phyloP scores from a whole-genome alignment of 2,329 filamentous ascomycete genomes.

The Botryosphaeria dothidea region DNA sequence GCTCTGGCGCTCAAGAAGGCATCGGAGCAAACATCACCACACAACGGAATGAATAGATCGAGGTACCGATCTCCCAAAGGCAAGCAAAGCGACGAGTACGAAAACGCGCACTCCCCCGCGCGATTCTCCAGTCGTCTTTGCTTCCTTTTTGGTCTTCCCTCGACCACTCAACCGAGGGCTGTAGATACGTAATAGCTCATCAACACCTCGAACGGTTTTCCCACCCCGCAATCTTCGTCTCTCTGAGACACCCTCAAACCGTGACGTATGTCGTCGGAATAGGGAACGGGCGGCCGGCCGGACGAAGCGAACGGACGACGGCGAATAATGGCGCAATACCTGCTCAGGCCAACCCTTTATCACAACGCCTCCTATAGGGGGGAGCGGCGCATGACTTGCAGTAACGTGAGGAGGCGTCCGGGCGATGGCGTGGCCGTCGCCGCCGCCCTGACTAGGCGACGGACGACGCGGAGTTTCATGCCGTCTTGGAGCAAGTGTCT shows the following conservation, averaged over 20 bases:
- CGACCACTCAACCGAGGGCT: neutral
- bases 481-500: no score
- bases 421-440: neutral
- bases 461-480: no score
- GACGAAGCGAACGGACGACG: neutral
- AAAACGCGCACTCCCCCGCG: neutral
- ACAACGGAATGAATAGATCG: neutral
- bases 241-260: neutral
- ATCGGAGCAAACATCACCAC: neutral
- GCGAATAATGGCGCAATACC: neutral
- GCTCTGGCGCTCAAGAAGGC: constrained; percentile 4
- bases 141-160: neutral
- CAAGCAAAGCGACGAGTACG: no score
- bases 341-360: neutral
- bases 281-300: no score
- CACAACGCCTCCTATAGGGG: neutral
- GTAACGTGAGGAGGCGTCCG: neutral
- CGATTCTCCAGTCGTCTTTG: neutral
- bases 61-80: neutral
- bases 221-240: neutral
- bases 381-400: neutral
- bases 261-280: no score
- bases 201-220: neutral
- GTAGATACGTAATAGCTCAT: neutral
- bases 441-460: no score